Evolutionary conservation across 2,329 filamentous ascomycete genomes (phyloP), one percentile per base, ranked within the genome.

Genomic region (Geosmithia flava): DNA sequence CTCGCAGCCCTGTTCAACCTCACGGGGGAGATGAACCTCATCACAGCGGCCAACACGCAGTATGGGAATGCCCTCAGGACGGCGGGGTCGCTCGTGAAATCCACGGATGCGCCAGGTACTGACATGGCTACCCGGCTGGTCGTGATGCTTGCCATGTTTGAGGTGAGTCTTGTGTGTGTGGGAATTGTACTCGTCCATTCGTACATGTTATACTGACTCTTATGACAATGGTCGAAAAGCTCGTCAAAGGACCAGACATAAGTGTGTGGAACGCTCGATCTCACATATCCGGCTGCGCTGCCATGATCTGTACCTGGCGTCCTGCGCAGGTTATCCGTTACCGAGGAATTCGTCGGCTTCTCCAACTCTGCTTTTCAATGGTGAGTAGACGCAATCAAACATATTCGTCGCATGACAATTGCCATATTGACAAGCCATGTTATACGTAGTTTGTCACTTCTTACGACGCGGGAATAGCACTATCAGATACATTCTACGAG

Each of bases 61-160:
- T 81, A 82, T 57, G 70, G 71, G 7, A 58, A 66, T 27, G 76
- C 77, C 2, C 59, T 83, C 39, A 69, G 68, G 41, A 64, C 70
- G 47, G 72, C 70, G 2, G 65, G 68, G 6, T 59, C 65, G 49
- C 56, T 70, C 7, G 62, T 76, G 49, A 55, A 57, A 48, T 55
- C 64, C 33, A 54, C 62, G 20, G 50, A 61, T 27, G 54, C 57
- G 48, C 54, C 61, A 37, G 60, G 62, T 47, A 55, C 71, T 20
- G 62, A 71, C 44, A 66, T 72, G 10, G 67, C 75, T 16, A 66
- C 78, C 53, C 68, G 71, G 27, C 62, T 72, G 7, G 73, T 81
- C 29, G 66, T 82, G 42, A 68, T 78, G 54, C 69, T 83, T 53
- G 76, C 77, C 44, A 67, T 81, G 58, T 83, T 78, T 52, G 78